A percentile compares a stretch with the other conserved stretches of the same genome.
These are phyloP conservation scores for Pichia phayaonensis DNA, from an alignment of 805 yeast genomes.

Conservation along the genomic window DNA sequence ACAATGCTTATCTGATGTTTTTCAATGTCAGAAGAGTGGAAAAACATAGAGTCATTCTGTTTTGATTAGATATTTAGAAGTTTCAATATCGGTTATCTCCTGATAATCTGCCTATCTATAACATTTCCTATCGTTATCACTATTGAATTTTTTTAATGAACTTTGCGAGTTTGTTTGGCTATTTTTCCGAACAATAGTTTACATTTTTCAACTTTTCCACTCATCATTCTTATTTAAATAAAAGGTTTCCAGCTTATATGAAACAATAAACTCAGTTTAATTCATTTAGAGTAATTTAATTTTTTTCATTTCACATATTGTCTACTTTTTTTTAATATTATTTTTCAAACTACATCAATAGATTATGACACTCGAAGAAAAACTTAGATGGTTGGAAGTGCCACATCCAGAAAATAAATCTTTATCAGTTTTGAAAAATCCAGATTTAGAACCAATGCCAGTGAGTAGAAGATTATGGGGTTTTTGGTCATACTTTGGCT, in stretches of 20 bases:
- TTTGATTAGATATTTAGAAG: neutral
- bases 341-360: neutral
- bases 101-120: too few relatives aligned
- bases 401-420: constrained; percentile 1
- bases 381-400: constrained; percentile 6
- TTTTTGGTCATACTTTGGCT: constrained; percentile 30
- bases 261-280: neutral
- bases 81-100: too few relatives aligned
- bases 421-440: constrained; percentile 15
- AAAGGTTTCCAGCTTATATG: neutral
- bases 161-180: neutral
- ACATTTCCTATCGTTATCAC: too few relatives aligned
- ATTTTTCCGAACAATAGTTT: neutral
- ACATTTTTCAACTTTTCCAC: too few relatives aligned
- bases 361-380: neutral
- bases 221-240: too few relatives aligned
- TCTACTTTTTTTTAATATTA: too few relatives aligned
- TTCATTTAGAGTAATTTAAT: neutral
- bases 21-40: too few relatives aligned
- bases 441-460: constrained; percentile 37
- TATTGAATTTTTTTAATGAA: too few relatives aligned
- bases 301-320: too few relatives aligned
- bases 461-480: constrained; percentile 39
- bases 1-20: too few relatives aligned
- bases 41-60: neutral